Evolutionary conservation across 2,329 filamentous ascomycete genomes (phyloP), one percentile per base, ranked within the genome.

Genomic region (Blastomyces percursus): DNA sequence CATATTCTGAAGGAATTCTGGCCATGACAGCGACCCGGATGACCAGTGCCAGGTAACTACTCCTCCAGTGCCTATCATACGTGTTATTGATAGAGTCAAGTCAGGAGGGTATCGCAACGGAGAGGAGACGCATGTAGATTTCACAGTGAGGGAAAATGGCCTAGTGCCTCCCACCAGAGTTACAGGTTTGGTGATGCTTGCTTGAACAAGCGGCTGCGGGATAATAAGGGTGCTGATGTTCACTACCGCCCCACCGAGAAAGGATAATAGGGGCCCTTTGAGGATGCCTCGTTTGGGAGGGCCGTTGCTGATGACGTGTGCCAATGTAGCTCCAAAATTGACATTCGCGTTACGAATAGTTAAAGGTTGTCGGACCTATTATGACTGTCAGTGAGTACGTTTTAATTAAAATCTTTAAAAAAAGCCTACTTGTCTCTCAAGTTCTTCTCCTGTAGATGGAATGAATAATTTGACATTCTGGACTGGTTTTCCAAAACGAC

Each of bases 21-120:
- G 75, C 75, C 75, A 78, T 1, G 55, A 32, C 30, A 73, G 59
- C n/a, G 68, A 64, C n/a, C 76, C 76, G 64, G 72, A 77, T 4
- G 71, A 71, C 74, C 74, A 76, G 27, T 71, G 69, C 50, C 71
- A 69, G 58, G 72, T 71, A 2, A 69, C 72, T 27, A 71, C 59
- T 42, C 75, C 74, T 30, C 66, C 65, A 6, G 66, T 24, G 1
- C 72, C 71, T 14, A 78, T 64, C 60, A 68, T 64, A 61, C 72
- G 75, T 16, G 68, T 65, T 16, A 74, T 60, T 55, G 74, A 69
- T 8, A 77, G 61, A 24, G 68, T 69, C 21, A 77, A 59, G 3
- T 66, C 67, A 12, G 76, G 76, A 1, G 70, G 71, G 2, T 61
- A 64, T 48, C 69, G 64, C 6, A 65, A 63, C 30, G 72, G 65